These are phyloP conservation scores for Ceratobasidium sp. DNA, from an alignment of 1,284 basidiomycete genomes.

Conservation along the genomic window DNA sequence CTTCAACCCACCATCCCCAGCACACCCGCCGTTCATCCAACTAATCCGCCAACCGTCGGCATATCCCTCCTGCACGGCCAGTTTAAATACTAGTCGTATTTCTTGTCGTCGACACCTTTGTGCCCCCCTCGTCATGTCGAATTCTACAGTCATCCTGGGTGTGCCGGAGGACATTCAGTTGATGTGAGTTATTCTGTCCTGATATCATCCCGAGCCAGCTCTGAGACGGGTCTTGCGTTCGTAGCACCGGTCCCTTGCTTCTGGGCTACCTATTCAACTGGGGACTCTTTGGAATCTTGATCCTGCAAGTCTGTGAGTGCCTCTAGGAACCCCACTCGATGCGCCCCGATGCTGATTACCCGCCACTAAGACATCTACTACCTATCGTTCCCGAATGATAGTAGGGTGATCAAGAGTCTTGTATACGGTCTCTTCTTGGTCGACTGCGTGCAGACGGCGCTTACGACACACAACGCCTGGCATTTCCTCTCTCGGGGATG, in stretches of 20 bases:
- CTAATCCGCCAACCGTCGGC: not conserved
- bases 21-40: not conserved
- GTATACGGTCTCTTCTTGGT: constrained; percentile 45
- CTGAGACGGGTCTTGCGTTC: not conserved
- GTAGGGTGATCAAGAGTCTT: constrained; percentile 42
- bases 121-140: constrained; percentile 34
- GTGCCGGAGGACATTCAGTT: constrained; percentile 44
- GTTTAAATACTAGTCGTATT: too few species aligned
- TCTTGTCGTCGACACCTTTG: not conserved
- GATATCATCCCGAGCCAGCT: too few species aligned
- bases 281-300: constrained; percentile 45
- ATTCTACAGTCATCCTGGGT: constrained; percentile 34
- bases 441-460: constrained; percentile 45
- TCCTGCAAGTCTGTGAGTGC: constrained; percentile 43
- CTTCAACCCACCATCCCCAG: constrained; percentile 29
- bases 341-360: not conserved
- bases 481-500: constrained; percentile 45
- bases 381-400: constrained; percentile 45
- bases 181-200: constrained; percentile 35
- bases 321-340: not conserved
- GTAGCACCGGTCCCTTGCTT: constrained; percentile 42
- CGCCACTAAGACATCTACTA: constrained; percentile 44
- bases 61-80: not conserved
- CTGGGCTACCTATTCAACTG: constrained; percentile 47
- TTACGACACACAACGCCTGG: constrained; percentile 46